Evolutionary conservation across 148 eudicot genomes (phyloP), one percentile per base, ranked within the genome.

Genomic region (Salicornia ramosissima): DNA sequence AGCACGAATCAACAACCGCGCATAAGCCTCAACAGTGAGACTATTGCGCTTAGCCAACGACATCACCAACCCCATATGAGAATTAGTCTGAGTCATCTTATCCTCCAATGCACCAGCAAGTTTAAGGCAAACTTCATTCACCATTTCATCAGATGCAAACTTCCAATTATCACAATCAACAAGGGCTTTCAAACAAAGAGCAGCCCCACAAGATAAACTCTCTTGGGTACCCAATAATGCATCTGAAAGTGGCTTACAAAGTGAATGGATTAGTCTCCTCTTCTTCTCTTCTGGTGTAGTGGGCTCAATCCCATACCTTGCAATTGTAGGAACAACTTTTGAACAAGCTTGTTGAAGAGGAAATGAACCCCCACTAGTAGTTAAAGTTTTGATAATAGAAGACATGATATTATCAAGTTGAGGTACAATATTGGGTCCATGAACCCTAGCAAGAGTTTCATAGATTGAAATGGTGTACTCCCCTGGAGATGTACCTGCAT

Each of bases 321-420:
- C 92, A 72, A 94, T 87, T 13, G 97, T 91, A 62, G 92, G 96
- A 64, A 94, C 90, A 34, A 90, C 99, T 79, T 94, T 94, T 33
- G 99, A 88, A 63, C 99, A 90, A 15, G 97, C 99, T 65, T 94
- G 97, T 31, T 94, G 99, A 74, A 90, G 97, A 47, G 99, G 89
- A 63, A 94, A 90, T 50, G 97, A 88, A 34, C 91, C 96, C 12
- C 85, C 96, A 78, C 96, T 88, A 9, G 88, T 83, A 62, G 85
- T 74, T 51, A 90, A 71, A 10, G 89, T 94, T 68, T 80, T 87
- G 52, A 90, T 79, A 14, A 94, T 82, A 7, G 92, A 80, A 71
- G 81, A 72, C 99, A 94, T 90, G 40, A 94, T 94, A 59, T 86
- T 88, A 47, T 85, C 86, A n/a, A 94, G 80, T 53, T 90, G 93